Evolutionary conservation across 306 rosid genomes (phyloP), one percentile per base, ranked within the genome.

Genomic region (Inga leiocalycina): DNA sequence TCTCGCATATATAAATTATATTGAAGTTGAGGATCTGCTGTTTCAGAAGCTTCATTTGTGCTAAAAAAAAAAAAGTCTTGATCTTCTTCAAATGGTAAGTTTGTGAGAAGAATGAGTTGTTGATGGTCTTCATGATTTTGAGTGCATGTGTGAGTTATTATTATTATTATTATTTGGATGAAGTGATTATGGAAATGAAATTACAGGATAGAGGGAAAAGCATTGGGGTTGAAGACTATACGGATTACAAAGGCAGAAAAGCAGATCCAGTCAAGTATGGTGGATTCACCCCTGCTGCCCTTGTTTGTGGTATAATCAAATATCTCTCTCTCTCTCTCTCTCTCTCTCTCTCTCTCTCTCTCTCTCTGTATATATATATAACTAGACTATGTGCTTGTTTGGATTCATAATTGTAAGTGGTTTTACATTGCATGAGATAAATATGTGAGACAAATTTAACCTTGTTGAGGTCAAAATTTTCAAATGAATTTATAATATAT

Each of bases 231-330:
- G 82, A 80, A 14, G 79, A 80, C 13, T 81, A 68, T 75, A 52
- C 4, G n/a, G 86, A 85, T 73, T 85, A 79, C 84, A 74, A 67
- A 80, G 87, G 91, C 43, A 85, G 48, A 64, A 75, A 35, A 49
- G 61, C 75, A 61, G 78, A 83, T 80, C 82, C 77, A 10, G 22
- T n/a, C 22, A 74, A 68, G 48, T 84, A 88, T 67, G 89, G 89
- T 27, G 87, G 87, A 64, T 32, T 51, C 56, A 83, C 61, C 81
- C 84, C 86, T 44, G 82, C 82, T 73, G 71, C 67, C 66, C 3
- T 85, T 78, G 80, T 75, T 62, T 83, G 88, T 74, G 84, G 87
- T 85, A 76, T 1, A 48, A 46, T 12, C 54, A 13, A 65, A 71
- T 4, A 5, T 39, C 43, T 10, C 62, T 6, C 27, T 17, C 61